Percentiles rank a stretch among this genome's conserved stretches.
phyloP scores from a whole-genome alignment of 2,329 filamentous ascomycete genomes.

The Raffaelea arxii region DNA sequence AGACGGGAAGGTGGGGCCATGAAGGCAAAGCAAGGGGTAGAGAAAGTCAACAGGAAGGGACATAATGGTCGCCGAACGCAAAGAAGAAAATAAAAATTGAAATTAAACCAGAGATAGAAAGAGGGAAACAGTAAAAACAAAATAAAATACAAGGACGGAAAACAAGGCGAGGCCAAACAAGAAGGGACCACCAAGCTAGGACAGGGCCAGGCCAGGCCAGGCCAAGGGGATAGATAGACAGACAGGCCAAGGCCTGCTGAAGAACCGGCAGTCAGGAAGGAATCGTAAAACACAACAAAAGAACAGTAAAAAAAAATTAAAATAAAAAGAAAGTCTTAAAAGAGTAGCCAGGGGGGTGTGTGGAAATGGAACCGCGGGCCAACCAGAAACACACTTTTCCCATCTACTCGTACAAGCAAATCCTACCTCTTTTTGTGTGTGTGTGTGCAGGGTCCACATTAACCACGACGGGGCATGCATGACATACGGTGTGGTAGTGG shows the following conservation, averaged over 20 bases:
- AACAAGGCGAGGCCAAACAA: background rate
- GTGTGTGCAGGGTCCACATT: background rate
- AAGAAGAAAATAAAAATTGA: background rate
- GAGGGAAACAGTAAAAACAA: background rate
- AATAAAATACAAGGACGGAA: background rate
- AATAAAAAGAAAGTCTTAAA: background rate
- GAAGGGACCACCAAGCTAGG: background rate
- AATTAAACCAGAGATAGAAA: background rate
- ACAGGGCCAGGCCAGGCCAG: background rate
- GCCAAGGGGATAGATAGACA: background rate
- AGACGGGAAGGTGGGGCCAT: too few relatives aligned
- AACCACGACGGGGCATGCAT: background rate
- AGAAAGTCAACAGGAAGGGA: too few relatives aligned
- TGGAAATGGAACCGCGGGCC: too few relatives aligned
- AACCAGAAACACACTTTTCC: background rate
- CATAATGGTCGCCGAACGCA: too few relatives aligned
- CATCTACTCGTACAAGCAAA: background rate
- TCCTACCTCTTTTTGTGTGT: too few relatives aligned
- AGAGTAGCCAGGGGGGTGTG: background rate
- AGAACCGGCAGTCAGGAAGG: too few relatives aligned
- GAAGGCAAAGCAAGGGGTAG: too few relatives aligned
- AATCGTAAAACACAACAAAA: background rate
- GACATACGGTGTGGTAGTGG: background rate
- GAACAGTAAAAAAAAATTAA: background rate
- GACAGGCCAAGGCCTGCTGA: too few relatives aligned